Conservation (phyloP, 139 green algal genomes). For the Coccomyxa sp. region DNA sequence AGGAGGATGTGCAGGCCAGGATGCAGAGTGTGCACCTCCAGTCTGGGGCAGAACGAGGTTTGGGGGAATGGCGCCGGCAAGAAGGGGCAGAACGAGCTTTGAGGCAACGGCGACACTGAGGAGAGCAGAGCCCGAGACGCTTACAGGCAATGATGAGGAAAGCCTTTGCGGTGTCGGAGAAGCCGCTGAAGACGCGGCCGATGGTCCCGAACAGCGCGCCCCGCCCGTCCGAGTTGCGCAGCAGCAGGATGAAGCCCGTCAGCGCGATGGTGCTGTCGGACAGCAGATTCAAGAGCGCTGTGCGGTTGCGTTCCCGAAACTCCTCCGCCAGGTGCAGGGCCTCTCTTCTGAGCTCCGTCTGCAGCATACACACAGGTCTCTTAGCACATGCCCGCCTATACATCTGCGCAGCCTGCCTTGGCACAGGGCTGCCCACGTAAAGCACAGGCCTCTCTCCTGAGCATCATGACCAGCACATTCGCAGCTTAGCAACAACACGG, state of each 20-base stretch:
- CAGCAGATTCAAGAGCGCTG: conserved; percentile 31
- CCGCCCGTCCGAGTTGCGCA: conserved; percentile 20
- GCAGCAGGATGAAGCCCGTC: conserved; percentile 57
- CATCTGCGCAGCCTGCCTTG: neutral
- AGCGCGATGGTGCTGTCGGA: conserved; percentile 61
- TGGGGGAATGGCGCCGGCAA: too few species aligned
- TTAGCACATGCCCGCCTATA: neutral
- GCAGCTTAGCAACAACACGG: too few species aligned
- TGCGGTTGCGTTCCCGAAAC: conserved; percentile 35
- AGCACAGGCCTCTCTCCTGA: too few species aligned
- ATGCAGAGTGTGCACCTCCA: too few species aligned
- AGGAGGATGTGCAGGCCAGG: too few species aligned
- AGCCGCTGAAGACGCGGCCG: conserved; percentile 70
- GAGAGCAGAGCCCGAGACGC: too few species aligned
- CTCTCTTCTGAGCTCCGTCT: conserved; percentile 11
- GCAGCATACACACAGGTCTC: neutral
- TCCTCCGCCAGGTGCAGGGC: conserved; percentile 16
- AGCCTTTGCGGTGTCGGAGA: conserved; percentile 87
- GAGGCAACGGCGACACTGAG: too few species aligned
- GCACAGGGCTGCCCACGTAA: too few species aligned
- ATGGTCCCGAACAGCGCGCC: conserved; percentile 58
- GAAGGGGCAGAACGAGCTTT: too few species aligned
- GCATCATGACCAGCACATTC: too few species aligned
- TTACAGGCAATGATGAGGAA: conserved; percentile 81
- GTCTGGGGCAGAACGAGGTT: too few species aligned